Percentiles rank a stretch among this genome's conserved stretches.
Evolutionary conservation across 306 rosid genomes (phyloP).

Genomic region (Lablab purpureus): DNA sequence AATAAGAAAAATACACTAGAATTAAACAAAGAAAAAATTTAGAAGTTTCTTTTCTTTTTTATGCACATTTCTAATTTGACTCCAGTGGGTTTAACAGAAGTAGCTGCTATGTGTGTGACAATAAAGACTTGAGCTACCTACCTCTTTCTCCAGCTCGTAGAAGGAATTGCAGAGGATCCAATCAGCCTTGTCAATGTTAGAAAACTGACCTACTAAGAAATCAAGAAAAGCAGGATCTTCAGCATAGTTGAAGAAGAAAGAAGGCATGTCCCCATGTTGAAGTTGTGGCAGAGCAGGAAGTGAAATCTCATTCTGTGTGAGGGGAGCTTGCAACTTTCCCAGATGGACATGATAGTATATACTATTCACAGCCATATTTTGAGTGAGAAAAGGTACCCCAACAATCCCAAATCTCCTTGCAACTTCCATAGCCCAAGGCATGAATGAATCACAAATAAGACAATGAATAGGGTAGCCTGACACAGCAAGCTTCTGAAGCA

Average conservation of each 20-base stretch:
- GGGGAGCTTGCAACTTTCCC: conserved; percentile 22
- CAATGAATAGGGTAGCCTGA: background rate
- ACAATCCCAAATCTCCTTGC: background rate
- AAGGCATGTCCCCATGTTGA: conserved; percentile 4
- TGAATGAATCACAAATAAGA: conserved; percentile 8
- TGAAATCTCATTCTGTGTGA: background rate
- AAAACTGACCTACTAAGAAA: conserved; percentile 12
- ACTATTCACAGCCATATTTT: conserved; percentile 24
- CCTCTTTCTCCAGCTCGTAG: conserved; percentile 30
- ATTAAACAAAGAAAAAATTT: too few relatives aligned
- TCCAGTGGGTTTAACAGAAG: background rate
- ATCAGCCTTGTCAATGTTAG: conserved; percentile 24
- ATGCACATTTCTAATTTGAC: too few relatives aligned
- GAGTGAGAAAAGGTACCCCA: conserved; percentile 13
- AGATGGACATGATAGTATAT: conserved; percentile 6
- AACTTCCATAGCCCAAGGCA: conserved; percentile 6
- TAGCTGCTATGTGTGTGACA: background rate
- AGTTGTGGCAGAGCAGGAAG: conserved; percentile 20
- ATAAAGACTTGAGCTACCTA: background rate
- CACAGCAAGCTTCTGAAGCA: background rate
- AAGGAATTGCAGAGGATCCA: conserved; percentile 32
- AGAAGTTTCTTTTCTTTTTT: too few relatives aligned
- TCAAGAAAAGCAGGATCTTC: background rate
- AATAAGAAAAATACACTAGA: too few relatives aligned
- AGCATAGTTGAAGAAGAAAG: background rate